A percentile compares a stretch with the other conserved stretches of the same genome.
Conservation (phyloP, 2,329 filamentous ascomycete genomes). For the Aspergillus pseudoterreus region DNA sequence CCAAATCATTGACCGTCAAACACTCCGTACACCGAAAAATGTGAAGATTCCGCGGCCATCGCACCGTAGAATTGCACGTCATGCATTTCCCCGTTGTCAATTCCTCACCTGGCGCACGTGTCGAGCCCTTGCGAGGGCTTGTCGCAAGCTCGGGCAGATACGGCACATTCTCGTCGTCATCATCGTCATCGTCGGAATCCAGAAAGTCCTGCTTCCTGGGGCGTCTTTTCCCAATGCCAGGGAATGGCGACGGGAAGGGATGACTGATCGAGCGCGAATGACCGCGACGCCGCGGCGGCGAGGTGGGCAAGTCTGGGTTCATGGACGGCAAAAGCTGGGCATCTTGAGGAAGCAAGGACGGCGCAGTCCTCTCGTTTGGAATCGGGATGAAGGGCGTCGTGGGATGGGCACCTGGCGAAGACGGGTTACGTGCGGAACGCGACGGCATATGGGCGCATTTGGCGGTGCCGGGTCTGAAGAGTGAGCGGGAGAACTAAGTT, state of each 20-base stretch:
- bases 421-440: conserved; percentile 29
- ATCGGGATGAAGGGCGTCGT: conserved; percentile 15
- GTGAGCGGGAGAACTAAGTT: background rate
- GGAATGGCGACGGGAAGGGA: conserved; percentile 71
- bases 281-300: conserved; percentile 23
- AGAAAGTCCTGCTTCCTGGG: conserved; percentile 48
- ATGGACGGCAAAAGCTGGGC: conserved; percentile 19
- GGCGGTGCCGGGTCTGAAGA: conserved; percentile 4
- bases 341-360: conserved; percentile 23
- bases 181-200: conserved; percentile 47
- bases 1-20: conserved; percentile 77
- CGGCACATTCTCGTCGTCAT: conserved; percentile 32
- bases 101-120: conserved; percentile 50
- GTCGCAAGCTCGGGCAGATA: conserved; percentile 30
- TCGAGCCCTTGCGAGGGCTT: conserved; percentile 37
- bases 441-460: conserved; percentile 38
- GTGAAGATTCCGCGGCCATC: conserved; percentile 70
- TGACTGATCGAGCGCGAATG: conserved; percentile 73
- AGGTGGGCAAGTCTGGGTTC: conserved; percentile 15
- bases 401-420: conserved; percentile 15
- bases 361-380: conserved; percentile 16
- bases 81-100: conserved; percentile 72
- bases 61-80: conserved; percentile 76
- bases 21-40: conserved; percentile 82
- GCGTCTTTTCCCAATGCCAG: conserved; percentile 47